Evolutionary conservation across 345 rosid genomes (phyloP).

Genomic region (Hevea brasiliensis): DNA sequence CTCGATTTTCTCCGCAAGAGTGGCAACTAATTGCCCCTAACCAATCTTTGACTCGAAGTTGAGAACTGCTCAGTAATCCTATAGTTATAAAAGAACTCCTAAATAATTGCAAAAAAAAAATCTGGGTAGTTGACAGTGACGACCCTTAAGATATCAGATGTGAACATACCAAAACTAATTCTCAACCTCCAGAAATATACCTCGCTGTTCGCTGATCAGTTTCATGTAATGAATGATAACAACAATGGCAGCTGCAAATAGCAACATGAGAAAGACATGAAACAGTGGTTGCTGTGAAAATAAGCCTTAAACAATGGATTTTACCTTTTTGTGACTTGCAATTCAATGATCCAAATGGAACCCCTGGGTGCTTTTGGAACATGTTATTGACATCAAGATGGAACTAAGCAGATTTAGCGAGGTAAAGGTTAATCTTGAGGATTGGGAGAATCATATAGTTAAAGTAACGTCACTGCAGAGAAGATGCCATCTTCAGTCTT

Average conservation of each 20-base stretch:
- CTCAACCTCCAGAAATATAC: too few species aligned
- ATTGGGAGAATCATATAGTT: conserved; percentile 32
- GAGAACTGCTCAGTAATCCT: too few species aligned
- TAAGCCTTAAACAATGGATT: neutral
- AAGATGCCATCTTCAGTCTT: conserved; percentile 30
- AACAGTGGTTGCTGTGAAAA: conserved; percentile 13
- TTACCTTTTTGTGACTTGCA: neutral
- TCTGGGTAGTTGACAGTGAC: too few species aligned
- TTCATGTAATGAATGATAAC: too few species aligned
- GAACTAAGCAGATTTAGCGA: conserved; percentile 32
- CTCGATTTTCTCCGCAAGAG: too few species aligned
- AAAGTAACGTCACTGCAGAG: conserved; percentile 39
- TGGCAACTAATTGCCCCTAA: too few species aligned
- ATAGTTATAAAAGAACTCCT: neutral
- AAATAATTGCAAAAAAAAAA: neutral
- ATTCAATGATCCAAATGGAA: conserved; percentile 16
- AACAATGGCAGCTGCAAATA: neutral
- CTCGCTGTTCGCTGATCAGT: too few species aligned
- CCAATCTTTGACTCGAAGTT: too few species aligned
- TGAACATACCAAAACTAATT: too few species aligned
- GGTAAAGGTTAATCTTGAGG: conserved; percentile 30
- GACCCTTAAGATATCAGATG: too few species aligned
- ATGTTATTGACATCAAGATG: conserved; percentile 29
- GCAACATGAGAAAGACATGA: neutral
- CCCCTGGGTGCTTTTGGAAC: conserved; percentile 18